A percentile compares a stretch with the other conserved stretches of the same genome.
These are phyloP conservation scores for Carnegiea gigantea DNA, from an alignment of 179 eudicot genomes.

Conservation along the genomic window DNA sequence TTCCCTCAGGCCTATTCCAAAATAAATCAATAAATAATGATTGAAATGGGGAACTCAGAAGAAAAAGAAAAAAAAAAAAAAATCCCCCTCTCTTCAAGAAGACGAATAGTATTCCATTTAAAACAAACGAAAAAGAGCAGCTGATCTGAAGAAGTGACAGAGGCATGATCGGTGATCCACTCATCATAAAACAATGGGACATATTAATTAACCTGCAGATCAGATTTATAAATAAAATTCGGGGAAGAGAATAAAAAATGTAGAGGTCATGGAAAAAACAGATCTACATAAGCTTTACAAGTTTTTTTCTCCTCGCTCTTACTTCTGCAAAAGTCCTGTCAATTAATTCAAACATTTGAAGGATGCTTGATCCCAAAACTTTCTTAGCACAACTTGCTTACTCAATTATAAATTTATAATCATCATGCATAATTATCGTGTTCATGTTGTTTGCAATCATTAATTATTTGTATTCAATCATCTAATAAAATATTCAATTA, in stretches of 20 bases:
- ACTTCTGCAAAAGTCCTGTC: too few species aligned
- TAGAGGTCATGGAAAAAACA: background rate
- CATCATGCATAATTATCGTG: too few species aligned
- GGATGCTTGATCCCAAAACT: slow-evolving; percentile 21
- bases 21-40: too few species aligned
- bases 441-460: too few species aligned
- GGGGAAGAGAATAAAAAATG: background rate
- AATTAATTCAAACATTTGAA: background rate
- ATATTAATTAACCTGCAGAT: background rate
- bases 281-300: background rate
- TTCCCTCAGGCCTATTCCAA: too few species aligned
- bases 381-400: too few species aligned
- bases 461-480: too few species aligned
- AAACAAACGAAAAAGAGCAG: background rate
- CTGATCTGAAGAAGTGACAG: background rate
- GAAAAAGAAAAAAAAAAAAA: too few species aligned
- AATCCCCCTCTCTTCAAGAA: too few species aligned
- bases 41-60: too few species aligned
- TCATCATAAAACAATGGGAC: background rate
- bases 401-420: too few species aligned
- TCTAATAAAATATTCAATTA: too few species aligned
- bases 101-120: background rate
- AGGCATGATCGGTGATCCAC: background rate
- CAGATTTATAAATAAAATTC: background rate
- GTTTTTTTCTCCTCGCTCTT: background rate